Evolutionary conservation across 1,284 basidiomycete genomes (phyloP).

Genomic region (Earliella scabrosa): DNA sequence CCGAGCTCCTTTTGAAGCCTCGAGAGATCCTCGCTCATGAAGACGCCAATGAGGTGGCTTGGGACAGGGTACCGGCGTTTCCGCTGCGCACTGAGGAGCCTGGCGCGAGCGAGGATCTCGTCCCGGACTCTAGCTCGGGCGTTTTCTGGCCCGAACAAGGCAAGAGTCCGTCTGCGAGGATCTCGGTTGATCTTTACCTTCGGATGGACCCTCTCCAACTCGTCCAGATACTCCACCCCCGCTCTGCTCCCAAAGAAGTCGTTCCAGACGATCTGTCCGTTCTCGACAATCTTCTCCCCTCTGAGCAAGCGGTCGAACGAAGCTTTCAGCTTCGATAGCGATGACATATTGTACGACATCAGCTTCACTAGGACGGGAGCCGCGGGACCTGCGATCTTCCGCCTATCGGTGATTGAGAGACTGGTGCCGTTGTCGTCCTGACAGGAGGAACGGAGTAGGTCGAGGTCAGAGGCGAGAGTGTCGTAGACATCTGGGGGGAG

Average conservation of each 20-base stretch:
- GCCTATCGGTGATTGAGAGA: slow-evolving; percentile 27
- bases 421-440: slow-evolving; percentile 25
- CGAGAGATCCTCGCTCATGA: slow-evolving; percentile 47
- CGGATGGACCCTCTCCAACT: slow-evolving; percentile 42
- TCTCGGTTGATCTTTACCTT: slow-evolving; percentile 50
- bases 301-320: slow-evolving; percentile 61
- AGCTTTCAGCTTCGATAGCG: slow-evolving; percentile 56
- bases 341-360: slow-evolving; percentile 46
- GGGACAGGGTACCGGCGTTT: slow-evolving; percentile 49
- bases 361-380: slow-evolving; percentile 45
- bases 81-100: slow-evolving; percentile 43
- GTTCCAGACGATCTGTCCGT: slow-evolving; percentile 63
- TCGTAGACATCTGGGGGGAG: slow-evolving; percentile 43
- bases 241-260: slow-evolving; percentile 50
- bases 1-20: slow-evolving; percentile 45
- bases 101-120: slow-evolving; percentile 50
- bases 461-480: slow-evolving; percentile 27
- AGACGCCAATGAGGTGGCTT: slow-evolving; percentile 46
- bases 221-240: slow-evolving; percentile 49
- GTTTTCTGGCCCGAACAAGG: slow-evolving; percentile 51
- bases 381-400: background rate
- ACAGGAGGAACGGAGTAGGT: slow-evolving; percentile 28
- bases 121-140: slow-evolving; percentile 44
- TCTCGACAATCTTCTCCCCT: slow-evolving; percentile 57
- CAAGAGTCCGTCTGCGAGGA: slow-evolving; percentile 45